Evolutionary conservation across 2,329 filamentous ascomycete species (phyloP), one percentile per base, ranked within the genome.

Genomic region (Talaromyces sp.): DNA sequence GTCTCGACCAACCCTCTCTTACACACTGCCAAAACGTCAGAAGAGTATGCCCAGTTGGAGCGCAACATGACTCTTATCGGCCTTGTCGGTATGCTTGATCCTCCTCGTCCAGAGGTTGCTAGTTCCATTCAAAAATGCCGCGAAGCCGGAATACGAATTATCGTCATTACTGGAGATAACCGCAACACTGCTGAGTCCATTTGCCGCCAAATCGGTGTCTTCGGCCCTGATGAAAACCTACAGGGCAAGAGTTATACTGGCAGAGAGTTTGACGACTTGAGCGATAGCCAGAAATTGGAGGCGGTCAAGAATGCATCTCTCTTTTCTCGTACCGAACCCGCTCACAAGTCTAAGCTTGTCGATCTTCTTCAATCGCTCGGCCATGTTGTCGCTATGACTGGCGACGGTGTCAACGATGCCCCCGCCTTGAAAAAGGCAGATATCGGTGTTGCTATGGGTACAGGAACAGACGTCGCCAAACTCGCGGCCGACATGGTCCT

Each of bases 371-470:
- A 99, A 78, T 92, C 91, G 66, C 84, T 91, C 60, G 92, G 92
- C 67, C 92, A 99, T 77, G 95, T 99, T 50, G 96, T 99, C 68
- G 95, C 95, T 70, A 99, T 99, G 95, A 99, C 95, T 70, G 95
- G 95, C 74, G 95, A 99, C 74, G 95, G 95, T 79, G 95, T 99
- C 78, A 99, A 99, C 74, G 95, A 99, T 78, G 95, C 95, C 4
- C 95, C 95, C 56, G 95, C 95, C 17, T 84, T 99, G 73, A 99
- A 99, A 86, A 98, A 97, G 83, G 92, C 95, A 43, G 95, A 99
- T 75, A 99, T 99, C 80, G 95, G 95, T 81, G 93, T 99, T 68
- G 96, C 95, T 66, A 99, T 99, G 95, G 96, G 95, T 61, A 95
- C 92, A 64, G 95, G 95, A 75, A 99, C 95, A 31, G 95, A 99